Evolutionary conservation across 169 alveolate species (phyloP).

Genomic region (Plasmodium cynomolgi): DNA sequence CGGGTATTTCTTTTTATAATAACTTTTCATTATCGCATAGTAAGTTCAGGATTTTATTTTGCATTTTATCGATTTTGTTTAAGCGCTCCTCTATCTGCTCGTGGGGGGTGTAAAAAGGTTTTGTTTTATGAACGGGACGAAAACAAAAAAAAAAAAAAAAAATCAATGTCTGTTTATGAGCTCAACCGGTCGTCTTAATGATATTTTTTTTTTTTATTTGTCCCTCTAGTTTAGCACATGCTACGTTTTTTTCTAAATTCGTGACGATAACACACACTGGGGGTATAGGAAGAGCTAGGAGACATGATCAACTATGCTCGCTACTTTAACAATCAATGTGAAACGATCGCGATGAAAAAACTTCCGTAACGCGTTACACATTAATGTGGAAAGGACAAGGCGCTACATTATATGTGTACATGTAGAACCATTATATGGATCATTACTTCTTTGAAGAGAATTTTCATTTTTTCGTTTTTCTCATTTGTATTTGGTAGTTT

Average conservation of each 20-base stretch:
- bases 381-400: background rate
- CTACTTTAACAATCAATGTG: background rate
- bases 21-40: conserved; percentile 48
- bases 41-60: conserved; percentile 42
- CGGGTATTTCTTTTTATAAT: conserved; percentile 23
- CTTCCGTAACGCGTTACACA: background rate
- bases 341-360: background rate
- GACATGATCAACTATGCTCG: background rate
- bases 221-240: background rate
- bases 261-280: background rate
- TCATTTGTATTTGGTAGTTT: background rate
- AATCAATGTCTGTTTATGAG: background rate
- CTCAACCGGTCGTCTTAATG: background rate
- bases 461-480: conserved; percentile 20
- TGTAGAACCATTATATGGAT: background rate
- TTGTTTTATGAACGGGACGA: background rate
- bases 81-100: conserved; percentile 47
- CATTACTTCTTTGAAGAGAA: conserved; percentile 22
- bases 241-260: background rate
- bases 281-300: background rate
- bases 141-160: background rate
- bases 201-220: background rate
- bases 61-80: conserved; percentile 31
- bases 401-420: background rate
- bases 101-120: background rate